Base-by-base conservation (phyloP, 352 stramenopile genomes). In the Globisporangium polare region DNA sequence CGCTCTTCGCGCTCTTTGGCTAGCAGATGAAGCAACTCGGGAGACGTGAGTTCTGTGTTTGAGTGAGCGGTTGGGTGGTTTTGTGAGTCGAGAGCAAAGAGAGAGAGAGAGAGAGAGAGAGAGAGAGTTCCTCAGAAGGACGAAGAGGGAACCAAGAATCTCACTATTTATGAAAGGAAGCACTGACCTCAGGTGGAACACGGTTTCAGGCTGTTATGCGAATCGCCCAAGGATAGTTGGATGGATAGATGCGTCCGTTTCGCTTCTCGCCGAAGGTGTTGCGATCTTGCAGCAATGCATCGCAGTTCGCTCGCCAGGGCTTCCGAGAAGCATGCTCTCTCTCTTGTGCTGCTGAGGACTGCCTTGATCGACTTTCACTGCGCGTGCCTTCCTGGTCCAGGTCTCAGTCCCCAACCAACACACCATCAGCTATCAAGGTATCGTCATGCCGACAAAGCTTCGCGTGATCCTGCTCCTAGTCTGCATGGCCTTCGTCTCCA, bases 1-100 rank as follows among this genome's bases (percentile, higher is more conserved):
- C 80, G 46, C 72, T 92, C 6, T 92, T 92, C 29, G 72, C 75
- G 33, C 73, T 91, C 20, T 82, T 79, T 52, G 76, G 79, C 27
- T 89, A 65, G 75, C n/a, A n/a, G n/a, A n/a, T n/a, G 3, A 33
- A 33, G 29, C 12, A 50, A n/a, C n/a, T n/a, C n/a, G n/a, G n/a
- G n/a, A n/a, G n/a, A n/a, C n/a, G n/a, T n/a, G n/a, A n/a, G n/a
- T n/a, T n/a, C n/a, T n/a, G 17, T 41, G n/a, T 42, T 9, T 43
- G 3, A 27, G 50, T 17, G 49, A 39, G 49, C 33, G 45, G 6
- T 2, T 17, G 29, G 26, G 20, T 29, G 33, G 29, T 2, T 39
- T 9, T 20, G 47, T 5, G 29, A 6, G 50, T 56, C 29, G n/a
- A 20, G 17, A 39, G 17, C 0, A 18, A 53, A 27, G 20, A 24